These are phyloP conservation scores for Massariosphaeria phaeospora DNA, from an alignment of 495 filamentous ascomycete species.

Conservation along the genomic window DNA sequence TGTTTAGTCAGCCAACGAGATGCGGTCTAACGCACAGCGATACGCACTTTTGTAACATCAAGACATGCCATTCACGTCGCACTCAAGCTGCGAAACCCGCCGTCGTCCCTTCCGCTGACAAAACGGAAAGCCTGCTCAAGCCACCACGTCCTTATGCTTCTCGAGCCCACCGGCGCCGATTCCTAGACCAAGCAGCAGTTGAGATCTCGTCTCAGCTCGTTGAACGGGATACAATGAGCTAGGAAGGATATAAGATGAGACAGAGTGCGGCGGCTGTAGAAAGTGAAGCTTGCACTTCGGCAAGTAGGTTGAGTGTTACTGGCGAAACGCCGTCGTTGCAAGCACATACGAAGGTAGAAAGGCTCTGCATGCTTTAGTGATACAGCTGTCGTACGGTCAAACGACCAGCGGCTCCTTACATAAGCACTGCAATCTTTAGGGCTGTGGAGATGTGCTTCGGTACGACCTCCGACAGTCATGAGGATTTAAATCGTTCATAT, in stretches of 20 bases:
- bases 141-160: constrained; percentile 6
- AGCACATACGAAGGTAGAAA: constrained; percentile 13
- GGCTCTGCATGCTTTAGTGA: constrained; percentile 6
- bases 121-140: constrained; percentile 5
- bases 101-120: background rate
- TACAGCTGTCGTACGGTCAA: constrained; percentile 14
- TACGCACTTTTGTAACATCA: background rate
- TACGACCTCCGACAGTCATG: background rate
- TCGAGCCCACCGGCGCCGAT: too few species aligned
- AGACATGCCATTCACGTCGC: background rate
- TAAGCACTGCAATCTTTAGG: constrained; percentile 15
- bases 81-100: too few species aligned
- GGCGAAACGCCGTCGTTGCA: background rate
- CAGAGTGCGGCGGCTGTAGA: constrained; percentile 3
- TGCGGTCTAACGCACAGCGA: too few species aligned
- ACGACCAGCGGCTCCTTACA: constrained; percentile 10
- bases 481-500: constrained; percentile 9
- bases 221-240: constrained; percentile 2
- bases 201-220: constrained; percentile 4
- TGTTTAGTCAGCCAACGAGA: background rate
- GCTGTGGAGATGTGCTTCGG: constrained; percentile 4
- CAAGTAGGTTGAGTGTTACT: constrained; percentile 8
- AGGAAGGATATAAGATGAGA: background rate
- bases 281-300: constrained; percentile 7
- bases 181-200: constrained; percentile 7